These are phyloP conservation scores for Apiospora pterosperma DNA, from an alignment of 2,329 filamentous ascomycete species.

Conservation along the genomic window DNA sequence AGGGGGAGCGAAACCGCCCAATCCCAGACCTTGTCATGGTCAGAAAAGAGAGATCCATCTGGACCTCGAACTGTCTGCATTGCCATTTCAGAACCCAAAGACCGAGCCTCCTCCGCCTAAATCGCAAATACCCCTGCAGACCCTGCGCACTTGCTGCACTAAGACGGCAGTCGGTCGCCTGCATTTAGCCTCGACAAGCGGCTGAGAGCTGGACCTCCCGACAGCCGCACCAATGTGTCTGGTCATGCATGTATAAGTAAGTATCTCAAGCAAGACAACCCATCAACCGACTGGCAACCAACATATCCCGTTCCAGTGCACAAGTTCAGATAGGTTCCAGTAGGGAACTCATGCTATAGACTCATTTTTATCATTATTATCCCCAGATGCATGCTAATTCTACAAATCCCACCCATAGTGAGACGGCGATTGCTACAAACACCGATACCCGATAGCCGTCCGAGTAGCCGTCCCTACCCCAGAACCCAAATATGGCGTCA, in stretches of 20 bases:
- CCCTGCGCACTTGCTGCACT: not conserved
- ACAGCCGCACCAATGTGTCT: not conserved
- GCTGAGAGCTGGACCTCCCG: conserved; percentile 4
- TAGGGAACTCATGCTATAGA: not conserved
- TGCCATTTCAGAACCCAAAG: not conserved
- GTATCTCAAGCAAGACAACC: not conserved
- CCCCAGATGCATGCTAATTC: not conserved
- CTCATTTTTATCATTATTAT: not conserved
- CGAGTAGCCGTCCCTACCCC: not conserved
- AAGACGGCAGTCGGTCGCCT: not conserved
- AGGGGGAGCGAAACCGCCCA: conserved; percentile 5
- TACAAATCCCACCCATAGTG: not conserved
- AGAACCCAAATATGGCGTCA: conserved; percentile 3
- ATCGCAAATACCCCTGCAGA: not conserved
- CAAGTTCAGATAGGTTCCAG: too few species aligned
- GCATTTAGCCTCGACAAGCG: conserved; percentile 6
- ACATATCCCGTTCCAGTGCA: too few species aligned
- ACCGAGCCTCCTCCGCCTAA: not conserved
- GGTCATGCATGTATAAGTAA: too few species aligned
- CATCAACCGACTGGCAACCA: not conserved
- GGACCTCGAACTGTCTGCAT: not conserved
- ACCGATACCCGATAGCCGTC: not conserved
- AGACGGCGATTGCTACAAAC: not conserved
- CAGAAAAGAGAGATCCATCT: conserved; percentile 4
- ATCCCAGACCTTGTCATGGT: conserved; percentile 5